Conservation (phyloP, 1,284 basidiomycete genomes). For the Puccinia hordei region DNA sequence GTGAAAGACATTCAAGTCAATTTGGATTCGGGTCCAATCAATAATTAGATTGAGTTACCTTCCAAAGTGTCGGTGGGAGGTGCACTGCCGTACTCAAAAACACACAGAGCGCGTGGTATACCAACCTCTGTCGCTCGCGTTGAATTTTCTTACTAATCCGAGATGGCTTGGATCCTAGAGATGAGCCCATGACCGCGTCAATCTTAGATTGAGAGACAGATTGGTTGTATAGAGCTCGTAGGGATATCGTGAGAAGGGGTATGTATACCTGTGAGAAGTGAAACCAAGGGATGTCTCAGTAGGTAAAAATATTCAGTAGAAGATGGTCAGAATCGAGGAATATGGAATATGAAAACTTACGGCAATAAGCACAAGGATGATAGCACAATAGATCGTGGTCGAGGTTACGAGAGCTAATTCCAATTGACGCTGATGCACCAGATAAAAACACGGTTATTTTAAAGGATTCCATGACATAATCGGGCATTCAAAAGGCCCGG, state of each 20-base stretch:
- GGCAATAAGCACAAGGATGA: not conserved
- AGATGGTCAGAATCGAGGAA: not conserved
- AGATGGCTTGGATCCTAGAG: not conserved
- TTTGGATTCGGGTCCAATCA: not conserved
- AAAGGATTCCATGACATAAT: too few relatives aligned
- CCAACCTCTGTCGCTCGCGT: constrained; percentile 6
- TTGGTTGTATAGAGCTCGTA: constrained; percentile 16
- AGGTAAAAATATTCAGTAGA: too few relatives aligned
- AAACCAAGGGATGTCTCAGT: not conserved
- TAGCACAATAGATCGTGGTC: not conserved
- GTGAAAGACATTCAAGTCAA: not conserved
- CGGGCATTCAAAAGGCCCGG: too few relatives aligned
- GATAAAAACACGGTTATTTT: not conserved
- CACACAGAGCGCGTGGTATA: constrained; percentile 3
- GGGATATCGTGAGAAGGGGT: not conserved
- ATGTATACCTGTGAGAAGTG: constrained; percentile 11
- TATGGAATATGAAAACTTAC: not conserved
- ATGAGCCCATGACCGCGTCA: constrained; percentile 2
- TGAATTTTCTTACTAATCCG: constrained; percentile 1
- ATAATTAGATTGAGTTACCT: not conserved
- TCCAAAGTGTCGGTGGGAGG: not conserved
- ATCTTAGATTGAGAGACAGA: not conserved
- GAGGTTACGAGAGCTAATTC: not conserved
- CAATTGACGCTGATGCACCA: not conserved
- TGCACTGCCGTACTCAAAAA: not conserved